Base-by-base conservation (phyloP, 2,329 filamentous ascomycete species). In the Xylariaceae sp. region DNA sequence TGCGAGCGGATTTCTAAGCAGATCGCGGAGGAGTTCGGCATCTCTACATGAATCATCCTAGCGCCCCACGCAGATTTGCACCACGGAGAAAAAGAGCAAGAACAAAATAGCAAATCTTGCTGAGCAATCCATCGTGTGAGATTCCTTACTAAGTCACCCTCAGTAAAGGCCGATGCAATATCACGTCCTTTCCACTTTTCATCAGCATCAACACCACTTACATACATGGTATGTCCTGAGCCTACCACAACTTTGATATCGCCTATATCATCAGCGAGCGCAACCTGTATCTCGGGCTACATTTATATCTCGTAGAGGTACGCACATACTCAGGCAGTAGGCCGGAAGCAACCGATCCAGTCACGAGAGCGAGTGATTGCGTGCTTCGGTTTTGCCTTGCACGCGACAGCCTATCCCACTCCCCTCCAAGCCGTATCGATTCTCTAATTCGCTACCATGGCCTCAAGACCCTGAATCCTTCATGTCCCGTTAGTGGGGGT, bases 1-100 rank as follows among this genome's bases (percentile, higher is more conserved):
- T 44, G 42, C 39, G 49, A 48, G 39, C 54, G 56, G 49, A 61
- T 61, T 61, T 60, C 55, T 61, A 61, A 61, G 55, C 57, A 57
- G 47, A 43, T 41, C 41, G 50, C 47, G 51, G 50, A 29, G 48
- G 49, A 44, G 42, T 45, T 49, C 51, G 53, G 49, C 50, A 45
- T 12, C 15, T 17, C 15, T 4, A 12, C 33, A 18, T 34, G 9
- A 18, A n/a, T 17, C 33, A 18, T 4, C 33, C 33, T 34, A 34
- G 33, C 33, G 33, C 17, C 15, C 33, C n/a, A 19, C n/a, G 33
- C 33, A 13, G 15, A 33, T 8, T 7, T 19, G 17, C 15, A 34
- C 30, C 30, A 26, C 6, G 22, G 22, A 26, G 22, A 26, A 26
- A 26, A 26, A 26, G 11, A 11, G 22, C 22, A 11, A 26, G 11